Percentiles rank a stretch among this genome's conserved stretches.
phyloP scores from a whole-genome alignment of 2,329 filamentous ascomycete species.

The Botryotinia narcissicola region DNA sequence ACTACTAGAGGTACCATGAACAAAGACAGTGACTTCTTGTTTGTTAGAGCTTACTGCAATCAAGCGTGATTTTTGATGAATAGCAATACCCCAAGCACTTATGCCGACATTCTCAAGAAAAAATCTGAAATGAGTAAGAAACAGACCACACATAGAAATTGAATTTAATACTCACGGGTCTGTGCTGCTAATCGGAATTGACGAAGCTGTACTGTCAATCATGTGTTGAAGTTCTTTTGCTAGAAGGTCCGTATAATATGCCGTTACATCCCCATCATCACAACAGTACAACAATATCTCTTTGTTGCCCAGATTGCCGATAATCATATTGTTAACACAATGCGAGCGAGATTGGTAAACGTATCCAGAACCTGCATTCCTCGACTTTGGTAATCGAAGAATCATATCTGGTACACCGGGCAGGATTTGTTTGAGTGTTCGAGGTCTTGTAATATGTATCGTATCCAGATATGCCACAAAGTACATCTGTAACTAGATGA shows the following conservation, averaged over 20 bases:
- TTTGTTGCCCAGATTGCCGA: constrained; percentile 65
- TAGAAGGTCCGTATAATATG: constrained; percentile 56
- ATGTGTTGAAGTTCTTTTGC: constrained; percentile 2
- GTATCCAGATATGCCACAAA: constrained; percentile 57
- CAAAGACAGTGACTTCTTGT: constrained; percentile 53
- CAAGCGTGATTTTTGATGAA: constrained; percentile 62
- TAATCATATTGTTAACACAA: constrained; percentile 65
- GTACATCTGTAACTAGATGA: constrained; percentile 48
- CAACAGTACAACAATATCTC: constrained; percentile 67
- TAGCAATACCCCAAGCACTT: constrained; percentile 78
- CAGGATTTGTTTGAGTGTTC: constrained; percentile 49
- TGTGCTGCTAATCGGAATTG: constrained; percentile 17
- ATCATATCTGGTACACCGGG: constrained; percentile 50
- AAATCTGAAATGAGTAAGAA: constrained; percentile 45
- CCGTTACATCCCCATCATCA: constrained; percentile 74
- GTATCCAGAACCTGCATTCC: constrained; percentile 51
- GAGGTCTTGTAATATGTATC: constrained; percentile 57
- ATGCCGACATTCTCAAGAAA: constrained; percentile 72
- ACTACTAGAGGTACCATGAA: constrained; percentile 13
- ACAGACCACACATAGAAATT: background rate
- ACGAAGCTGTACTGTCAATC: background rate
- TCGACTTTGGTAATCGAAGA: constrained; percentile 44
- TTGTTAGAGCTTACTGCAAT: constrained; percentile 84
- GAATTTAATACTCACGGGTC: constrained; percentile 25
- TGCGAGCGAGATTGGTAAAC: constrained; percentile 55